Evolutionary conservation across 176 grass and related monocot species (phyloP), one percentile per base, ranked within the genome.

Genomic region (Aegilops sharonensis): DNA sequence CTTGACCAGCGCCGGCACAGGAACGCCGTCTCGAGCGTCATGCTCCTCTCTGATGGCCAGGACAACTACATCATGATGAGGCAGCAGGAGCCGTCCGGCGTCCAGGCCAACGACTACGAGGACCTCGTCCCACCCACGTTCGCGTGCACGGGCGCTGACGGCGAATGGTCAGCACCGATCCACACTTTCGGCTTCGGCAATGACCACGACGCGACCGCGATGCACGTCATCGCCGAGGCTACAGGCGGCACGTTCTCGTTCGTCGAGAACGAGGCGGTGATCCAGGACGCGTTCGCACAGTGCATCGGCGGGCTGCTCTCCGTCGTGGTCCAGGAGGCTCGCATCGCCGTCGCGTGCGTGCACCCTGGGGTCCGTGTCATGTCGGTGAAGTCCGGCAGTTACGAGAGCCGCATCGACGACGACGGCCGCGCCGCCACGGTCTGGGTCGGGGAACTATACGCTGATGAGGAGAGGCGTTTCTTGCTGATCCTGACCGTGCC

Each of bases 31-130:
- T 85, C 83, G 34, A 94, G 94, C 84, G 86, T 97, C 77, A 78
- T 97, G 2, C 92, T 97, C n/a, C 94, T 97, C 52, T 94, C 94
- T 9, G 94, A 97, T 45, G 92, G 94, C 8, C 88, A 91, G 68
- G 92, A 97, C 86, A 89, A 36, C 5, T 89, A 84, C 72, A 91
- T 75, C 39, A 47, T 72, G 27, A 3, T 54, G 68, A 66, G 1
- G 0, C 60, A 52, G 31, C 48, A 18, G 3, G 79, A 17, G 6
- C 1, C 17, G 6, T 20, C 17, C 52, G 52, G 34, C 29, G 12
- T 30, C 24, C 67, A 11, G 0, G 13, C 39, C 56, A 81, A 77
- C 80, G 78, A 77, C 83, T 92, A 94, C 52, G 88, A 92, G 36
- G 78, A 29, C 45, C 92, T 97, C 32, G 67, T 97, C 64, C 92